These are phyloP conservation scores for Cupressus sempervirens DNA, from an alignment of 75 land plant genomes.

Conservation along the genomic window DNA sequence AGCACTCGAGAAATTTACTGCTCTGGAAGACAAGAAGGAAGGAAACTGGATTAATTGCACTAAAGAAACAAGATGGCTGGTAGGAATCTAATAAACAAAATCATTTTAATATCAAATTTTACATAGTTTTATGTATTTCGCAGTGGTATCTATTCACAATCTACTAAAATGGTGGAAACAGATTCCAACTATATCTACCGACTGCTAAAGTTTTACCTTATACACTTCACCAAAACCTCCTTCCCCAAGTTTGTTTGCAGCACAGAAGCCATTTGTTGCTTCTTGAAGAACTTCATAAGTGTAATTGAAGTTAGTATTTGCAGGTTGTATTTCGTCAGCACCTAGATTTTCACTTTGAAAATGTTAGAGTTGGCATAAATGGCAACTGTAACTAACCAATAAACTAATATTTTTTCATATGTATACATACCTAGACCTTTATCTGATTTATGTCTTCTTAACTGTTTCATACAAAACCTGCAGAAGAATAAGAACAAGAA, in stretches of 20 bases:
- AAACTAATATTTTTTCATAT: not conserved
- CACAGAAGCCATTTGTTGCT: constrained; percentile 1
- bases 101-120: no score
- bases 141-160: not conserved
- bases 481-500: not conserved
- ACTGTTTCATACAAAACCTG: not conserved
- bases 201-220: constrained; percentile 3
- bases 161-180: not conserved
- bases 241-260: constrained; percentile 14
- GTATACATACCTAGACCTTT: not conserved
- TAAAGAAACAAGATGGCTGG: not conserved
- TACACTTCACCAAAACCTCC: constrained; percentile 18
- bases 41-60: not conserved
- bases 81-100: not conserved
- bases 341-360: not conserved
- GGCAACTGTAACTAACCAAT: not conserved
- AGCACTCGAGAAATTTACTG: not conserved
- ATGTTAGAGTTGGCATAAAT: not conserved
- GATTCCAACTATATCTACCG: not conserved
- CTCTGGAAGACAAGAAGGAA: not conserved
- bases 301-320: not conserved
- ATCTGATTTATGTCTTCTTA: not conserved
- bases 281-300: not conserved
- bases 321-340: not conserved
- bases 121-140: not conserved